Evolutionary conservation across 345 rosid genomes (phyloP), one percentile per base, ranked within the genome.

Genomic region (Physaria fendleri): DNA sequence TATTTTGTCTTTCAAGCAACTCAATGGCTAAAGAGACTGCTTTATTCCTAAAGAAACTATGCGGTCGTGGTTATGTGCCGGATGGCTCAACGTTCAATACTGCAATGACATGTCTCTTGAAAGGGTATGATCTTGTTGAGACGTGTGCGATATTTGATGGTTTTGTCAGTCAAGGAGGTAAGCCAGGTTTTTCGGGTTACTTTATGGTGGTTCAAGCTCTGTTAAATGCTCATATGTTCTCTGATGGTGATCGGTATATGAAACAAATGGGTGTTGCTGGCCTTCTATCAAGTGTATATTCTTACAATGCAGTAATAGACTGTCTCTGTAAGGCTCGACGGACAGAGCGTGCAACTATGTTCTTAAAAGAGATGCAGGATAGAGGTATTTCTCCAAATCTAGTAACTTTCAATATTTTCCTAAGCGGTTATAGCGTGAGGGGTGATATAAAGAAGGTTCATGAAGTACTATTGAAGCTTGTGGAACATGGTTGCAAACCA

Each of bases 341-440:
- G 79, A 68, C 62, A 57, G 84, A 80, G 54, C 77, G 56, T 65
- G 89, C 95, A 43, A 61, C 49, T 62, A 32, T 53, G 20, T 53
- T 50, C 50, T 76, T 81, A 16, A 58, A 13, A 27, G 87, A 81
- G 65, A 85, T 88, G 95, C 64, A 63, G 37, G 33, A 44, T 60
- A 72, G 54, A 69, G 87, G 75, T 24, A 57, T 92, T 25, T 64
- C 68, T 47, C 98, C 98, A 12, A 85, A 52, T 63, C 90, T 84
- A 5, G 82, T 84, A 45, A 88, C 96, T 42, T 88, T 88, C 71
- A 91, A 91, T 76, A 91, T 79, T 55, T 81, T 91, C 63, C 69
- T 88, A 21, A 72, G 69, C 42, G 88, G 88, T 39, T 59, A 84
- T 67, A 74, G 84, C 70, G 75, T 65, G 63, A 75, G 14, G 28